Evolutionary conservation across 768 basidiomycete genomes (phyloP).

Genomic region (Clathrus columnatus): DNA sequence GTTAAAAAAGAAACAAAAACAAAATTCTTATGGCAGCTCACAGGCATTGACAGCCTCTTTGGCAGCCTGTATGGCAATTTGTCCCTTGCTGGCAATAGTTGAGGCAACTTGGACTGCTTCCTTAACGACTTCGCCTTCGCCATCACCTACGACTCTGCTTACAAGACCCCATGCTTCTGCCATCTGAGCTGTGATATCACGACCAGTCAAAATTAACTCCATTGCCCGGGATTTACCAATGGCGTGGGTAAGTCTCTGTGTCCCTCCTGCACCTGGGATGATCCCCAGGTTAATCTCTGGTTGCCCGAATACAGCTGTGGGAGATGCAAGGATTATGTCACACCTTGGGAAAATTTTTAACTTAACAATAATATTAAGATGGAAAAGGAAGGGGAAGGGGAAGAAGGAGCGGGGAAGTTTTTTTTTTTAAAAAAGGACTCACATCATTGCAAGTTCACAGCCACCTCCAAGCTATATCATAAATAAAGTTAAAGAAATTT

Average conservation of each 20-base stretch:
- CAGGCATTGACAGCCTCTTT: constrained; percentile 94
- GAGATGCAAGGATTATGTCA: constrained; percentile 89
- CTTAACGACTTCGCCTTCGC: constrained; percentile 71
- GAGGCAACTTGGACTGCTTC: constrained; percentile 79
- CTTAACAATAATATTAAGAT: background rate
- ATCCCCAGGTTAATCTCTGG: constrained; percentile 94
- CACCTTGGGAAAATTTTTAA: constrained; percentile 27
- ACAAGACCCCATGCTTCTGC: constrained; percentile 86
- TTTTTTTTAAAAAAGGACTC: background rate
- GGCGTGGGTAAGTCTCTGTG: constrained; percentile 77
- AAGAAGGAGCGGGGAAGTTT: background rate
- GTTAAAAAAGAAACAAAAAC: background rate
- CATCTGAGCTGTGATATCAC: constrained; percentile 69
- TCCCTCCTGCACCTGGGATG: constrained; percentile 92
- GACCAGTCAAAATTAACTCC: constrained; percentile 89
- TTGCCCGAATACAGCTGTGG: constrained; percentile 88
- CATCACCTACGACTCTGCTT: constrained; percentile 68
- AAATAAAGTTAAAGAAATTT: background rate
- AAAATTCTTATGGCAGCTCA: constrained; percentile 23
- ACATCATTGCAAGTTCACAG: constrained; percentile 93
- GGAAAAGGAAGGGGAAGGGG: background rate
- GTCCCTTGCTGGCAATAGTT: constrained; percentile 73
- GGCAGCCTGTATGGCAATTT: constrained; percentile 71
- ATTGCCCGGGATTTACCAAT: constrained; percentile 92
- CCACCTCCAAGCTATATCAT: constrained; percentile 80